Evolutionary conservation across 192 early-diverging fungal genomes (phyloP).

Genomic region (Backusella tarrabulga): DNA sequence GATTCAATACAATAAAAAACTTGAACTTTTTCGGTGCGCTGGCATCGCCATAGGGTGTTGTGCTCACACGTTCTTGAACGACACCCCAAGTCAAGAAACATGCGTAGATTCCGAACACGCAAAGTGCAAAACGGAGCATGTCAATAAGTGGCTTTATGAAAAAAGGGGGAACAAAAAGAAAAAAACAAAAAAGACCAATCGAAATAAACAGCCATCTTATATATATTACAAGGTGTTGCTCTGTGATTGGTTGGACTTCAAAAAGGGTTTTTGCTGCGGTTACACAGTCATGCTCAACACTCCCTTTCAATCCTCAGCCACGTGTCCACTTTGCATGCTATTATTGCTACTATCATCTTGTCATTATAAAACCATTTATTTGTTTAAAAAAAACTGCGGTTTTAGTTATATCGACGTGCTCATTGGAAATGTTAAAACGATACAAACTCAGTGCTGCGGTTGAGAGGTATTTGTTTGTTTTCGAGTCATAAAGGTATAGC

Average conservation of each 20-base stretch:
- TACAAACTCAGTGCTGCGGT: too few relatives aligned
- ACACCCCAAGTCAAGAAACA: slow-evolving; percentile 98
- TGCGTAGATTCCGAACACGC: slow-evolving; percentile 77
- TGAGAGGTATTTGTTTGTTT: too few relatives aligned
- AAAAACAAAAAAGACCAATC: neutral
- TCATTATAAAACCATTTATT: too few relatives aligned
- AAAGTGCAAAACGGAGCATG: slow-evolving; percentile 49
- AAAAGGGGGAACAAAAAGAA: neutral
- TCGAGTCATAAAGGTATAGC: too few relatives aligned
- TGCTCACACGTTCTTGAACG: slow-evolving; percentile 91
- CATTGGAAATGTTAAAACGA: too few relatives aligned
- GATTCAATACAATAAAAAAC: slow-evolving; percentile 91
- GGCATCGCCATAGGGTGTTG: slow-evolving; percentile 66
- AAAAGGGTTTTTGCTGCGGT: neutral
- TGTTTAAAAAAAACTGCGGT: neutral
- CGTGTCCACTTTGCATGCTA: neutral
- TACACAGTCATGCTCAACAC: neutral
- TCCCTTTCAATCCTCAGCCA: neutral
- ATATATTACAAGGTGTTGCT: neutral
- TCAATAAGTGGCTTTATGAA: neutral
- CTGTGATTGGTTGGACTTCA: neutral
- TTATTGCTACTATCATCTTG: neutral
- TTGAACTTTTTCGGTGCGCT: slow-evolving; percentile 58
- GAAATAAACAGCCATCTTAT: neutral
- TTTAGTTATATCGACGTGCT: neutral